phyloP scores from a whole-genome alignment of 805 yeast species.

The Pichia deserticola region DNA sequence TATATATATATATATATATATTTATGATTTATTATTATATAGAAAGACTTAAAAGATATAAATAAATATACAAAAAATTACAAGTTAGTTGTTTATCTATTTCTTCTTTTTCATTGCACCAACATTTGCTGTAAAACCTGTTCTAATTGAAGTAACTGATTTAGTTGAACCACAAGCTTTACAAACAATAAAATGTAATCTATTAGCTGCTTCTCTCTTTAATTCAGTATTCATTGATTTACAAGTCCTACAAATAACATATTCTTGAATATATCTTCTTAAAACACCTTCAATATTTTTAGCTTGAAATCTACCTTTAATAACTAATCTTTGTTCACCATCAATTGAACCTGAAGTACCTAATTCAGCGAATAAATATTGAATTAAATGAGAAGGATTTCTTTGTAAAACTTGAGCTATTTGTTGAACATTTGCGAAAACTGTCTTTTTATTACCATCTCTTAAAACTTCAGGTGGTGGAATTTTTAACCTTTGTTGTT shows the following conservation, averaged over 20 bases:
- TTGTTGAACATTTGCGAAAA: slow-evolving; percentile 92
- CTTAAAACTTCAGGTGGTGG: slow-evolving; percentile 97
- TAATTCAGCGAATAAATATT: slow-evolving; percentile 93
- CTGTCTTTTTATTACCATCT: slow-evolving; percentile 95
- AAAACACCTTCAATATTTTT: slow-evolving; percentile 94
- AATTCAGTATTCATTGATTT: slow-evolving; percentile 94
- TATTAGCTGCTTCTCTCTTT: slow-evolving; percentile 91
- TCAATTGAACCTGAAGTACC: slow-evolving; percentile 99
- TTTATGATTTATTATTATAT: not conserved
- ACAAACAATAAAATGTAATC: slow-evolving; percentile 96
- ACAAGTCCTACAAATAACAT: slow-evolving; percentile 98
- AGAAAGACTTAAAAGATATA: not conserved
- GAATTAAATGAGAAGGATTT: slow-evolving; percentile 94
- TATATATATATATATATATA: too few relatives aligned
- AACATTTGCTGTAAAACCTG: slow-evolving; percentile 98
- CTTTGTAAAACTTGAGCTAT: slow-evolving; percentile 92
- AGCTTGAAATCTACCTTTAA: slow-evolving; percentile 97
- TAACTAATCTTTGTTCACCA: slow-evolving; percentile 93
- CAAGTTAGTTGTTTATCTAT: slow-evolving; percentile 20
- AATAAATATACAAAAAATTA: slow-evolving; percentile 1
- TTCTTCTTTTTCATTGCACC: slow-evolving; percentile 71
- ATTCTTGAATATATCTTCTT: slow-evolving; percentile 93
- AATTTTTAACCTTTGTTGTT: slow-evolving; percentile 87
- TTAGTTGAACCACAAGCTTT: slow-evolving; percentile 96
- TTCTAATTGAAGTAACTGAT: slow-evolving; percentile 94